Evolutionary conservation across 176 grass and related monocot genomes (phyloP).

Genomic region (Microstegium vimineum): DNA sequence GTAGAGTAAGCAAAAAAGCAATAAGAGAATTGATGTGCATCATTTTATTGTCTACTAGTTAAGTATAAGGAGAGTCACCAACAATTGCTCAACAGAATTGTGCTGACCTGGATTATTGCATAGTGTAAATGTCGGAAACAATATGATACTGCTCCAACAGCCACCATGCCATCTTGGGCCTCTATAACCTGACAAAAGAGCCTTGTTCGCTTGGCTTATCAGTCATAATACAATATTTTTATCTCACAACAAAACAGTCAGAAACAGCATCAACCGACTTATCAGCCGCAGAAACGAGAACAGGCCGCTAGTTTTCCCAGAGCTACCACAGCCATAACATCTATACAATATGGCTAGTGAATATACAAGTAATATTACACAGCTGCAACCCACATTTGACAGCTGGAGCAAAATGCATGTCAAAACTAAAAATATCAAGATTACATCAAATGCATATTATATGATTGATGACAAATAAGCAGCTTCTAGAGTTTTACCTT

Average conservation of each 20-base stretch:
- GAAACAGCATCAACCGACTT: too few species aligned
- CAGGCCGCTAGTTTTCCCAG: background rate
- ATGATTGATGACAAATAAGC: background rate
- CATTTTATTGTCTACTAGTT: background rate
- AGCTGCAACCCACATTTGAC: background rate
- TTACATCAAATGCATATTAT: background rate
- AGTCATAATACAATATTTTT: too few species aligned
- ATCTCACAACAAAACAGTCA: too few species aligned
- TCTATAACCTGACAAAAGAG: background rate
- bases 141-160: background rate
- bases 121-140: background rate
- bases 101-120: background rate
- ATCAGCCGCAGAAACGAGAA: too few species aligned
- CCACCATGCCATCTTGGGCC: background rate
- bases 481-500: conserved; percentile 38
- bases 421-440: background rate
- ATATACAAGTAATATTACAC: background rate
- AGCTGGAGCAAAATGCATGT: background rate
- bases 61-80: conserved; percentile 40
- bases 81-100: conserved; percentile 33
- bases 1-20: background rate
- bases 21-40: background rate
- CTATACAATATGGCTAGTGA: background rate
- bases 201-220: too few species aligned
- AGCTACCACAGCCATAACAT: background rate